phyloP scores from a whole-genome alignment of 805 yeast genomes.

The Kodamaea neixiangensis region DNA sequence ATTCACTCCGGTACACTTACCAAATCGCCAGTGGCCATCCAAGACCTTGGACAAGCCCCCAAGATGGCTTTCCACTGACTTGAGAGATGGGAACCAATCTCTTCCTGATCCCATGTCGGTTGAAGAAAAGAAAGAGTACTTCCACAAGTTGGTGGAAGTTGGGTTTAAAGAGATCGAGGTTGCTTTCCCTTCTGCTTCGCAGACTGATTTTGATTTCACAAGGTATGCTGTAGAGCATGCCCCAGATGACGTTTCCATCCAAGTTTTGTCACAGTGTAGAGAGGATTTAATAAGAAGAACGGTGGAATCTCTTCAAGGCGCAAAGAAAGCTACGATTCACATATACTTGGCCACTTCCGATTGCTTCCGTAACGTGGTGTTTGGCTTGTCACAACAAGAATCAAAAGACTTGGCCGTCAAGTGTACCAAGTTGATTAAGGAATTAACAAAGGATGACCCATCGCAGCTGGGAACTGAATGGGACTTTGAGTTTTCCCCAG shows the following conservation, averaged over 20 bases:
- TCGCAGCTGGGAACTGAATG: slow-evolving; percentile 53
- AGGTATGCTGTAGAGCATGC: slow-evolving; percentile 70
- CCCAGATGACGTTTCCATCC: slow-evolving; percentile 76
- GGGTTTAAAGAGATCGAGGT: slow-evolving; percentile 87
- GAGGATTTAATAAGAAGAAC: slow-evolving; percentile 72
- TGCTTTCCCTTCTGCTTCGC: slow-evolving; percentile 79
- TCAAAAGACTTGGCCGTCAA: slow-evolving; percentile 61
- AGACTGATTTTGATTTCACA: slow-evolving; percentile 79
- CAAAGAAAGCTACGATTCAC: slow-evolving; percentile 74
- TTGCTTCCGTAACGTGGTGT: slow-evolving; percentile 71
- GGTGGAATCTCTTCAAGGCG: slow-evolving; percentile 70
- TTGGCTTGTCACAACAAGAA: slow-evolving; percentile 61
- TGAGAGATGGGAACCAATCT: slow-evolving; percentile 84
- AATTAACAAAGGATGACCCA: slow-evolving; percentile 71
- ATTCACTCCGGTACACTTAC: slow-evolving; percentile 56
- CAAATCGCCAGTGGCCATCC: slow-evolving; percentile 72
- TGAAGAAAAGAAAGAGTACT: slow-evolving; percentile 72
- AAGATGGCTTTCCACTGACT: slow-evolving; percentile 80
- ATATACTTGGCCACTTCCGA: slow-evolving; percentile 76
- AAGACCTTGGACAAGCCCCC: slow-evolving; percentile 62
- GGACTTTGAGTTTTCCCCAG: slow-evolving; percentile 81
- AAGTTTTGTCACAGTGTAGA: slow-evolving; percentile 75
- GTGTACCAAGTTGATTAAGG: slow-evolving; percentile 61
- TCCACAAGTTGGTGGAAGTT: slow-evolving; percentile 63
- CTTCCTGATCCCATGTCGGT: slow-evolving; percentile 86